phyloP scores from a whole-genome alignment of 2,329 filamentous ascomycete genomes.

The Colletotrichum eleusines region DNA sequence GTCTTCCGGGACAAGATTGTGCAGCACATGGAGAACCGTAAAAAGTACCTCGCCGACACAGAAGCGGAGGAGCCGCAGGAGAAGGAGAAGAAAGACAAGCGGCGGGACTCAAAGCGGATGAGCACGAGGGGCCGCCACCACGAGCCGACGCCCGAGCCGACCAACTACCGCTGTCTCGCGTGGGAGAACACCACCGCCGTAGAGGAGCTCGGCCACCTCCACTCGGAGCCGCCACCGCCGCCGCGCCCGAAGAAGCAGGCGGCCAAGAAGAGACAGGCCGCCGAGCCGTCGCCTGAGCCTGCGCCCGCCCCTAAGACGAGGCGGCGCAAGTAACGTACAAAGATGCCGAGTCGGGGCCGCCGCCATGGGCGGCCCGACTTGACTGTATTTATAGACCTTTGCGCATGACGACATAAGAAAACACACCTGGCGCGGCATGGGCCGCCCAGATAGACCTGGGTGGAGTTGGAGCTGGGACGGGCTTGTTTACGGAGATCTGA shows the following conservation, averaged over 20 bases:
- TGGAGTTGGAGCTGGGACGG: constrained; percentile 14
- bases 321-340: constrained; percentile 38
- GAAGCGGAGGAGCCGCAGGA: constrained; percentile 52
- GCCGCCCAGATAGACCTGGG: constrained; percentile 7
- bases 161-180: constrained; percentile 61
- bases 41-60: constrained; percentile 73
- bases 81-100: constrained; percentile 51
- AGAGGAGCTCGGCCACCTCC: constrained; percentile 68
- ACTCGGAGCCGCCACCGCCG: constrained; percentile 66
- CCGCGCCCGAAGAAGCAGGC: constrained; percentile 63
- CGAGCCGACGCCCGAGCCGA: constrained; percentile 60
- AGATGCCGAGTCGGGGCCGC: not conserved
- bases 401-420: constrained; percentile 8
- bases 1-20: constrained; percentile 81
- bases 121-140: constrained; percentile 61
- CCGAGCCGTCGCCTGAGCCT: constrained; percentile 42
- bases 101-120: constrained; percentile 50
- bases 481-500: not conserved
- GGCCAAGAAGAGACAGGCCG: constrained; percentile 61
- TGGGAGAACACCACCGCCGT: constrained; percentile 70
- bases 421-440: constrained; percentile 2
- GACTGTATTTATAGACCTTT: constrained; percentile 33
- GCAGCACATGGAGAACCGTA: constrained; percentile 83
- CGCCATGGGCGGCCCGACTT: not conserved
- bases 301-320: constrained; percentile 46